Evolutionary conservation across 78 protist species (phyloP).

Genomic region (Acrasis kona): DNA sequence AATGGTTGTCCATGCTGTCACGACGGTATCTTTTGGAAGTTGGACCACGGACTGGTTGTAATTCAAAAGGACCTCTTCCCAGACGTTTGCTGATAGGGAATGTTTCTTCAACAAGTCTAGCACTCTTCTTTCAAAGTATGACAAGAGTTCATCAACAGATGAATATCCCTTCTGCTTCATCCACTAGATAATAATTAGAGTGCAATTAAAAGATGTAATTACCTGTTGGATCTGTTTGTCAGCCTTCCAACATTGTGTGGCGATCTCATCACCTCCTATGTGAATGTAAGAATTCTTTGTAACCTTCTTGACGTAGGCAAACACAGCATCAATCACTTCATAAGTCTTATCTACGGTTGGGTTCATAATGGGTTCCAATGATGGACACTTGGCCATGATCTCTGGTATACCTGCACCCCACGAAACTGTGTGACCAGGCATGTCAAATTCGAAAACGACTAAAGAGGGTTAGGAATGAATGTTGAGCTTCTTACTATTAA

Average conservation of each 20-base stretch:
- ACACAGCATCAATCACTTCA: slow-evolving; percentile 9
- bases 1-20: not conserved
- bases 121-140: slow-evolving; percentile 34
- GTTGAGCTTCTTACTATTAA: no score
- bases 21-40: not conserved
- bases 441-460: slow-evolving; percentile 78
- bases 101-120: slow-evolving; percentile 3
- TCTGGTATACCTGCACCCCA: slow-evolving; percentile 77
- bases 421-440: slow-evolving; percentile 84
- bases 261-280: slow-evolving; percentile 85
- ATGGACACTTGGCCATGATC: slow-evolving; percentile 38
- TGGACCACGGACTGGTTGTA: not conserved
- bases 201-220: slow-evolving; percentile 8
- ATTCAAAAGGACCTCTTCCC: slow-evolving; percentile 13
- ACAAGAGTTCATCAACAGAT: not conserved
- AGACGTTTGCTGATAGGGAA: slow-evolving; percentile 26
- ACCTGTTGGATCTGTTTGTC: slow-evolving; percentile 37
- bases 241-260: slow-evolving; percentile 62
- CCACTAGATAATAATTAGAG: slow-evolving; percentile 24
- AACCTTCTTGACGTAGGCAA: slow-evolving; percentile 11
- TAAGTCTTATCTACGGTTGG: slow-evolving; percentile 24
- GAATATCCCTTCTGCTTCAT: not conserved
- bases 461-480: no score
- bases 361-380: slow-evolving; percentile 27
- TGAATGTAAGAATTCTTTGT: slow-evolving; percentile 50